phyloP scores from a whole-genome alignment of 208 protist species.

The Leptomonas pyrrhocoris region DNA sequence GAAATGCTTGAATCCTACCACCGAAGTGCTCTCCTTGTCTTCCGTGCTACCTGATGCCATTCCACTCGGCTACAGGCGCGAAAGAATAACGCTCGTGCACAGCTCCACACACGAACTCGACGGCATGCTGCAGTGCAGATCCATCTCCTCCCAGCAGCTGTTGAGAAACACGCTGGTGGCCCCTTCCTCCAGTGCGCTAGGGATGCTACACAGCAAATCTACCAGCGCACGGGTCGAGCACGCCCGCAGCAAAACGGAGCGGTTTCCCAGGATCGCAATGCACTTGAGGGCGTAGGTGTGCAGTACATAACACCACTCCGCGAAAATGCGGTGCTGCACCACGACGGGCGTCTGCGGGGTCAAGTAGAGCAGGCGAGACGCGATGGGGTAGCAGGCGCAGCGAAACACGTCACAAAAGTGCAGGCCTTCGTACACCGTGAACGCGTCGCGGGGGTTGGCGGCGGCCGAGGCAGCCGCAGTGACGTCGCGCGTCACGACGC shows the following conservation, averaged over 20 bases:
- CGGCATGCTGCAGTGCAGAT: slow-evolving; percentile 48
- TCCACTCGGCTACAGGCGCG: slow-evolving; percentile 23
- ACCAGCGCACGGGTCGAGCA: slow-evolving; percentile 17
- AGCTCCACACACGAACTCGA: slow-evolving; percentile 27
- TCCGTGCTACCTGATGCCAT: too few relatives aligned
- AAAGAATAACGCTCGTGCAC: slow-evolving; percentile 16
- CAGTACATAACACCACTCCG: slow-evolving; percentile 55
- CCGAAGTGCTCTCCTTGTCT: background rate
- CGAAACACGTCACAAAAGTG: slow-evolving; percentile 40
- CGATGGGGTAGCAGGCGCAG: slow-evolving; percentile 27
- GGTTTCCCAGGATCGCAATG: slow-evolving; percentile 20
- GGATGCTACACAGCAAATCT: slow-evolving; percentile 42
- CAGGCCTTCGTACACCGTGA: slow-evolving; percentile 19
- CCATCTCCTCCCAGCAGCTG: slow-evolving; percentile 75
- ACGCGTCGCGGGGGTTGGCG: background rate
- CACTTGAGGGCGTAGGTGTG: slow-evolving; percentile 44
- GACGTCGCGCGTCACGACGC: background rate
- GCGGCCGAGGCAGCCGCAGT: background rate
- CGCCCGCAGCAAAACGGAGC: slow-evolving; percentile 23
- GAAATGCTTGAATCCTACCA: too few relatives aligned
- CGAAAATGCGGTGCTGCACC: slow-evolving; percentile 30
- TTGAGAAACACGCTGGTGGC: slow-evolving; percentile 46
- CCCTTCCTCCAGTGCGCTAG: slow-evolving; percentile 71
- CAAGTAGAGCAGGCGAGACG: slow-evolving; percentile 18
- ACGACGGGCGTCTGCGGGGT: slow-evolving; percentile 23